Evolutionary conservation across 441 rosid genomes (phyloP), one percentile per base, ranked within the genome.

Genomic region (Adansonia rubrostipa): DNA sequence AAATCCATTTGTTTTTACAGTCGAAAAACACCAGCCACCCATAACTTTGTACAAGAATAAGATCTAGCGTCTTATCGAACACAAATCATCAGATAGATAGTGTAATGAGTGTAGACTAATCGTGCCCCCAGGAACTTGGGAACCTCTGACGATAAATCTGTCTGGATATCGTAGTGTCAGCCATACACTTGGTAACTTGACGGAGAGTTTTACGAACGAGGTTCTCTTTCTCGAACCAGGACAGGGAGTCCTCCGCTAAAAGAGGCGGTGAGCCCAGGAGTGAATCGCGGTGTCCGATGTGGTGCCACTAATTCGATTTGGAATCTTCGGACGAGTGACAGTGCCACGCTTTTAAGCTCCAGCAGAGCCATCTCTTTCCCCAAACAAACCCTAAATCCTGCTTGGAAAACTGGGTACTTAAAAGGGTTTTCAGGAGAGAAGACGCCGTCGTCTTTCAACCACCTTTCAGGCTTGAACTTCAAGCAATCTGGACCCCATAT

Each of bases 221-320:
- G 1, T 19, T 45, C 17, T 47, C 62, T 78, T 66, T 73, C 75
- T 54, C 76, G 85, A 1, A 86, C 83, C 75, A 57, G 5, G 13
- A 82, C 87, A 3, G 83, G 90, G 5, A 89, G 83, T 17, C 93
- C 93, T 1, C 89, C 90, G 3, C 82, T 48, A 60, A 89, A 75
- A 20, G 88, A 87, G 74, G 93, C 89, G 0, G 93, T 89, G n/a
- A 89, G 86, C 0, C 93, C 91, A 0, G 91, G 86, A 8, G 87
- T 83, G 83, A 89, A 89, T 19, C 72, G 77, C 3, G 85, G 88
- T 2, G 62, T 75, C 50, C 47, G 76, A 50, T 57, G 28, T 1
- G 58, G 58, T 54, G 67, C 11, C 19, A 60, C 77, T 36, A 80
- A 53, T 56, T 85, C 51, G 66, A 90, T 54, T 3, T 81, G 54